Evolutionary conservation across 495 filamentous ascomycete genomes (phyloP), one percentile per base, ranked within the genome.

Genomic region (Aspergillus funiculosus): DNA sequence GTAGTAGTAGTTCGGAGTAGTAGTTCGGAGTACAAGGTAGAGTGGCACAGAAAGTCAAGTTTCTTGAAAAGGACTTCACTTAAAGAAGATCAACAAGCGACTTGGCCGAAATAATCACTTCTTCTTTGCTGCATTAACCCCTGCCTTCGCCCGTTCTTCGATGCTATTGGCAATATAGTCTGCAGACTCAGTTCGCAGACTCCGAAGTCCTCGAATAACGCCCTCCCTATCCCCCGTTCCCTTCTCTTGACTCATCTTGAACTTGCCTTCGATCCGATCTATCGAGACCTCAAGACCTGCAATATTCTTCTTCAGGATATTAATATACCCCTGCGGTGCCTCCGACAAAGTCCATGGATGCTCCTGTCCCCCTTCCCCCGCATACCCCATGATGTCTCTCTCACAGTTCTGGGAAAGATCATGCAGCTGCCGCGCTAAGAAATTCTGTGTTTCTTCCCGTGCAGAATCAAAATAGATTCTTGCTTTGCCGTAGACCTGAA

Each of bases 181-280:
- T 2, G 61, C 70, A 14, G 54, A 36, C 6, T 75, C 71, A 0
- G 60, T 63, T 0, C 62, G 68, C 27, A 78, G 20, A 2, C 34
- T 47, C 15, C 58, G 50, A 59, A 78, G 75, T 2, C 75, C 75
- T 30, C 71, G 35, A 15, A 75, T 46, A 2, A 74, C 68, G 3
- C 75, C 74, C 10, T 68, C 51, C 6, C 64, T 53, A 57, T 79
- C 75, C 0, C 64, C 71, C n/a, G 52, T 31, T 9, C 41, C 44
- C 62, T 73, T 57, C 54, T 77, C 74, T 59, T 77, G 70, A 43
- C 71, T 77, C 73, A 78, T 74, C 62, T 78, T 78, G 37, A 64
- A 77, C 57, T 76, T 77, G 19, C 76, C 76, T 29, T 66, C 68
- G 26, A 78, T 44, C 1, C 61, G 46, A 18, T 61, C 54, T 46